Conservation (phyloP, 805 yeast genomes). For the Saccharomyces paradoxus region DNA sequence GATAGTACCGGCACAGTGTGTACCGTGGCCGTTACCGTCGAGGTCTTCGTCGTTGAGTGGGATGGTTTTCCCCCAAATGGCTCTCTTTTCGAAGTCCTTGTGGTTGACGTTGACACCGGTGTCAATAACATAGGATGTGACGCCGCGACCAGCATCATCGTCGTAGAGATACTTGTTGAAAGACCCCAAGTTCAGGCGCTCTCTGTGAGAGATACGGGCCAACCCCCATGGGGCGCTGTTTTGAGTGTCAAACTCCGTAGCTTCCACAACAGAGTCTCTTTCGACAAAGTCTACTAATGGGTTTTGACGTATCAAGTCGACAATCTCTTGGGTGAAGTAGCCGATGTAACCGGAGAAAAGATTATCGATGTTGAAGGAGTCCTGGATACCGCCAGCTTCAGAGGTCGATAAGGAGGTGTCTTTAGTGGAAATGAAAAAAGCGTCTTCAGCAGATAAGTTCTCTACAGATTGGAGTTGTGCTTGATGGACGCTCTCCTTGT, state of each 20-base stretch:
- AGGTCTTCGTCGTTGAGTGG: constrained; percentile 61
- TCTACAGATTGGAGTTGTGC: constrained; percentile 41
- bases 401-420: constrained; percentile 6
- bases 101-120: constrained; percentile 78
- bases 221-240: constrained; percentile 92
- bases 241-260: constrained; percentile 58
- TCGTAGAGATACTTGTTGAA: constrained; percentile 70
- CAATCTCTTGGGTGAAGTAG: constrained; percentile 62
- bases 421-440: constrained; percentile 21
- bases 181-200: constrained; percentile 55
- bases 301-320: constrained; percentile 63
- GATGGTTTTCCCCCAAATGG: constrained; percentile 76
- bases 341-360: constrained; percentile 76
- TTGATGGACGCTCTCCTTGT: constrained; percentile 56
- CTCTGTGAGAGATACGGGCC: constrained; percentile 80
- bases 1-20: constrained; percentile 95
- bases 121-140: constrained; percentile 80
- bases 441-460: constrained; percentile 11
- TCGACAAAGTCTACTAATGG: constrained; percentile 65
- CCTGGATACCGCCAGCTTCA: constrained; percentile 45
- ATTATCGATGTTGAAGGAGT: constrained; percentile 52
- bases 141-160: constrained; percentile 71
- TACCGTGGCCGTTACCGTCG: constrained; percentile 92
- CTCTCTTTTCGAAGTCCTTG: constrained; percentile 75
- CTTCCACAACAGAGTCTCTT: constrained; percentile 61